phyloP scores from a whole-genome alignment of 2,329 filamentous ascomycete genomes.

The Lecanicillium sp. region DNA sequence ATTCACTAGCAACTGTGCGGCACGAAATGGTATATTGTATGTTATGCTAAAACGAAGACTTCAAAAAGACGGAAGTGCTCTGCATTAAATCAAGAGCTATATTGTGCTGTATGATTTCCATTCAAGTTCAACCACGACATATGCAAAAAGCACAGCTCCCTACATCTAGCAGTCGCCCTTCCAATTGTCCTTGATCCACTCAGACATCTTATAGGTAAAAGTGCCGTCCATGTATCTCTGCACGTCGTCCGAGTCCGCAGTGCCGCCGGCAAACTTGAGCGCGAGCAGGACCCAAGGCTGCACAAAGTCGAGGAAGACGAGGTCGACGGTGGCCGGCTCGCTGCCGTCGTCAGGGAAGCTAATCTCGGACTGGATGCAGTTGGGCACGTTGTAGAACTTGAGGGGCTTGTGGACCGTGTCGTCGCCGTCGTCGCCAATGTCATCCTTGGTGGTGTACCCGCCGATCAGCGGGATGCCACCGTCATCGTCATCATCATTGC shows the following conservation, averaged over 20 bases:
- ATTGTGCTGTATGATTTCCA: too few species aligned
- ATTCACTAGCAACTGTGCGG: too few species aligned
- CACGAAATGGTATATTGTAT: too few species aligned
- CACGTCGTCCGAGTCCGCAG: conserved; percentile 44
- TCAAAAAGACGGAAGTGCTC: too few species aligned
- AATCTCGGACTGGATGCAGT: conserved; percentile 69
- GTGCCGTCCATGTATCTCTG: conserved; percentile 46
- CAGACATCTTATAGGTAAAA: conserved; percentile 49
- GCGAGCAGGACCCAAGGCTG: conserved; percentile 74
- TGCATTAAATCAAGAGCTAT: too few species aligned
- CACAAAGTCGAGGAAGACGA: conserved; percentile 90
- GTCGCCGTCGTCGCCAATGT: conserved; percentile 76
- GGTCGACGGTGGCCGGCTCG: conserved; percentile 68
- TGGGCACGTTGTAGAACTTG: conserved; percentile 71
- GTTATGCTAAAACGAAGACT: too few species aligned
- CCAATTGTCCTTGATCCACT: conserved; percentile 58
- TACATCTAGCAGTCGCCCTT: conserved; percentile 37
- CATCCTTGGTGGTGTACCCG: conserved; percentile 88
- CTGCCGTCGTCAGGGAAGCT: conserved; percentile 48
- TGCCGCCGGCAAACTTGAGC: conserved; percentile 53
- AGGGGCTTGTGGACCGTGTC: conserved; percentile 78
- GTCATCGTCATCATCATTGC: conserved; percentile 14
- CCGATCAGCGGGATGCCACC: conserved; percentile 38
- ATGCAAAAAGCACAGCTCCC: too few species aligned
- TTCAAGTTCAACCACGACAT: too few species aligned